A percentile compares a stretch with the other conserved stretches of the same genome.
Conservation (phyloP, 352 stramenopile genomes). For the Globisporangium rhizosaccharum region DNA sequence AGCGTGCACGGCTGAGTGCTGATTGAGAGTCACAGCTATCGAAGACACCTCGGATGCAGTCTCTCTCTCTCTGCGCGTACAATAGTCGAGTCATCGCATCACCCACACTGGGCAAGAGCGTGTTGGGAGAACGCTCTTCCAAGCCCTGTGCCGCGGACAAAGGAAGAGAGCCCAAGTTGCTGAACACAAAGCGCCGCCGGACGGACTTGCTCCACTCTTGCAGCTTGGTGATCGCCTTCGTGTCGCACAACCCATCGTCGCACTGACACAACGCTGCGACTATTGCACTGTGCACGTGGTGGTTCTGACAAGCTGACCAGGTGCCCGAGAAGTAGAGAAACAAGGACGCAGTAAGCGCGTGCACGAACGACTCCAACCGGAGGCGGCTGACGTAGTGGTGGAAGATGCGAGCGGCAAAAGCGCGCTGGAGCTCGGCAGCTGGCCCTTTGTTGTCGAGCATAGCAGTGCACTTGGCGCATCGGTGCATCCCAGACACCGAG, state of each 20-base stretch:
- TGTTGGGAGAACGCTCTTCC: too few species aligned
- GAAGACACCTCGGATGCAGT: too few species aligned
- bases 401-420: background rate
- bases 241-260: background rate
- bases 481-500: background rate
- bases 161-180: background rate
- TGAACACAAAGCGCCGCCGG: background rate
- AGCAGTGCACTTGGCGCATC: background rate
- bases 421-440: background rate
- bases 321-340: background rate
- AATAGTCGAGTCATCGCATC: too few species aligned
- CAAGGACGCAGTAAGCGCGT: background rate
- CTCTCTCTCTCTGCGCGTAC: too few species aligned
- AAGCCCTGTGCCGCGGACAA: too few species aligned
- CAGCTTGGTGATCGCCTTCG: background rate
- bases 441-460: background rate
- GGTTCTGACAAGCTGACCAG: background rate
- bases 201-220: background rate
- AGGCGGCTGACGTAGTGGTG: background rate
- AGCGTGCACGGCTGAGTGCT: too few species aligned
- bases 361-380: background rate
- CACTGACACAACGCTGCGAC: background rate
- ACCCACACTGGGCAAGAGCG: too few species aligned
- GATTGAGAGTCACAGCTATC: too few species aligned
- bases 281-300: background rate